Evolutionary conservation across 768 basidiomycete genomes (phyloP).

Genomic region (Lentinula guzmanii): DNA sequence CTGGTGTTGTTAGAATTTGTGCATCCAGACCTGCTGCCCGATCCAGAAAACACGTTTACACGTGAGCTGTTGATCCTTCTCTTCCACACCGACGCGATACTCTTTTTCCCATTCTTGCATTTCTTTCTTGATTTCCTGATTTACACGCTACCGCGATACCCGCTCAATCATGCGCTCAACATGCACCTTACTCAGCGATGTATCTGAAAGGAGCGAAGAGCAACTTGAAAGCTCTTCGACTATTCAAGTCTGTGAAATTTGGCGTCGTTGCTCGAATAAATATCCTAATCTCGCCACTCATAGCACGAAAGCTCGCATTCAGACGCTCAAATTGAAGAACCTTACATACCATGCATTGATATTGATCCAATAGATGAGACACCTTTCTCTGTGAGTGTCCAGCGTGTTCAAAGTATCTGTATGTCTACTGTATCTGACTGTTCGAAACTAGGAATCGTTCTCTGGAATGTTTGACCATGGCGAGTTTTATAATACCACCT

Average conservation of each 20-base stretch:
- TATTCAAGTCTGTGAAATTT: neutral
- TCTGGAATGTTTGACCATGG: neutral
- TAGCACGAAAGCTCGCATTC: neutral
- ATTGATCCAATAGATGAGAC: constrained; percentile 3
- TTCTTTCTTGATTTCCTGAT: neutral
- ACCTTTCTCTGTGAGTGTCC: constrained; percentile 3
- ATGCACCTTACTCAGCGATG: neutral
- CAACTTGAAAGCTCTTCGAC: neutral
- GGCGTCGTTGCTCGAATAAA: neutral
- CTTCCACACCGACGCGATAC: neutral
- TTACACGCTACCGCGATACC: neutral
- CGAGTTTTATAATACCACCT: neutral
- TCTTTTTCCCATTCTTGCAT: neutral
- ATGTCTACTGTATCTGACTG: neutral
- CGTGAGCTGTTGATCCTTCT: neutral
- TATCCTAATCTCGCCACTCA: neutral
- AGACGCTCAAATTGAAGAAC: neutral
- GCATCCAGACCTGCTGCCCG: no score
- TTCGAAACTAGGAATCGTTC: neutral
- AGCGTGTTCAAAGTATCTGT: neutral
- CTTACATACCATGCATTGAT: neutral
- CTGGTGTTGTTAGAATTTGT: no score
- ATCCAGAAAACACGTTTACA: neutral
- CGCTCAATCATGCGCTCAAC: neutral
- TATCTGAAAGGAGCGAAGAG: neutral